Base-by-base conservation (phyloP, 2,329 filamentous ascomycete species). In the Fusarium xyrophilum region DNA sequence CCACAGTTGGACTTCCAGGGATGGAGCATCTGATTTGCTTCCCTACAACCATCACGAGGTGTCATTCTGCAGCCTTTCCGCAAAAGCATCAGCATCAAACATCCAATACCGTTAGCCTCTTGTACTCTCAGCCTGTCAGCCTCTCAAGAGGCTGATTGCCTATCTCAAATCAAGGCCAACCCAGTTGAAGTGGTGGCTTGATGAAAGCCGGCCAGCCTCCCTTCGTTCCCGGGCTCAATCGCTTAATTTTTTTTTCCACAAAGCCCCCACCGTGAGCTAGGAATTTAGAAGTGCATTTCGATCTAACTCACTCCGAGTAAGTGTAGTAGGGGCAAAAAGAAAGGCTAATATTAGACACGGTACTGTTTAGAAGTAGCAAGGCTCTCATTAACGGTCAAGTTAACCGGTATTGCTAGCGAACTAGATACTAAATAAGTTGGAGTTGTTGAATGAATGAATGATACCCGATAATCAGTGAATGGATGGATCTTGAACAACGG, bases 261-360 rank as follows among this genome's bases (percentile, higher is more conserved):
- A 36, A 40, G 54, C 64, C 65, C 65, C 65, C 65, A 67, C 66
- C 61, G 30, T 35, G 32, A 60, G 40, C 62, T 58, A 69, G 51
- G 54, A 58, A 59, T 62, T 60, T 60, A 66, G 53, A 69, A 67
- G 54, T 67, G 57, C 66, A 63, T 50, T 48, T 50, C 21, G 46
- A 50, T 56, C 53, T 55, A 69, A 57, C 51, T 25, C 5, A 42
- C 43, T 12, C 5, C 23, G n/a, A 50, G 30, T 50, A 36, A 50
- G 46, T 46, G 46, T 36, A 36, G 46, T 15, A 25, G 21, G 13
- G 30, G 8, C n/a, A 35, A 33, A 30, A 13, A 17, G 52, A 23
- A 56, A 65, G 46, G 55, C 42, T 68, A 65, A 68, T 68, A 39
- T 39, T 42, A 65, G 62, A 57, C 62, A 56, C 43, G 38, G 61